A percentile compares a stretch with the other conserved stretches of the same genome.
These are phyloP conservation scores for Parasitella parasitica DNA, from an alignment of 371 early-diverging fungal genomes.

Conservation along the genomic window DNA sequence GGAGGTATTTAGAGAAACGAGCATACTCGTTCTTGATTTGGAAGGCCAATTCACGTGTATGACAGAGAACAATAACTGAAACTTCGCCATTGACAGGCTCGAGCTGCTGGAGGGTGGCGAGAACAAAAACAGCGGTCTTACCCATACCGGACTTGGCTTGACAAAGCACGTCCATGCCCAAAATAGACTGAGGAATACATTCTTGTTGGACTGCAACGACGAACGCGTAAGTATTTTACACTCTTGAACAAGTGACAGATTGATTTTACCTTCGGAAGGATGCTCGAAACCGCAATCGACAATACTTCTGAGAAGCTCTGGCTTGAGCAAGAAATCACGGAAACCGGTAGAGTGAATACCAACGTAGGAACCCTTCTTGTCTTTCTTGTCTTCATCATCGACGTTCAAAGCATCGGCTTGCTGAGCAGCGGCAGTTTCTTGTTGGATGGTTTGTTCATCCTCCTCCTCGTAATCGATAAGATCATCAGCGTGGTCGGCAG, in stretches of 20 bases:
- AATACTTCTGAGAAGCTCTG: conserved; percentile 92
- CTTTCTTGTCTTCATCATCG: conserved; percentile 66
- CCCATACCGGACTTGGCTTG: conserved; percentile 99
- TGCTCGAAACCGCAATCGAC: conserved; percentile 98
- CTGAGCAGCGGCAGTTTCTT: conserved; percentile 37
- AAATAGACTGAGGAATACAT: conserved; percentile 96
- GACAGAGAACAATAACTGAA: conserved; percentile 92
- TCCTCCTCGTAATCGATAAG: conserved; percentile 96
- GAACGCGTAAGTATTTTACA: not conserved
- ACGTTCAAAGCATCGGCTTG: conserved; percentile 36
- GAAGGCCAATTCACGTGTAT: conserved; percentile 97
- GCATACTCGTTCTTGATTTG: conserved; percentile 96
- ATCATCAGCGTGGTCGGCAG: conserved; percentile 82
- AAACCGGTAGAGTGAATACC: conserved; percentile 98
- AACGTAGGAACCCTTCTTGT: conserved; percentile 96
- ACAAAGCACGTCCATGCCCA: conserved; percentile 96
- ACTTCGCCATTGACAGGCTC: conserved; percentile 81
- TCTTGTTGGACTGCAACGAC: conserved; percentile 89
- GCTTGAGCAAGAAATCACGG: conserved; percentile 96
- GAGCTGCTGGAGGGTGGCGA: conserved; percentile 95
- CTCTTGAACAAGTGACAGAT: not conserved
- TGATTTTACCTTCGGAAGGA: conserved; percentile 86
- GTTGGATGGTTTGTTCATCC: conserved; percentile 66
- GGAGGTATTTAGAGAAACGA: conserved; percentile 94
- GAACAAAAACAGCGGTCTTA: conserved; percentile 98